These are phyloP conservation scores for Osmozyma mogii DNA, from an alignment of 805 yeast species.

Conservation along the genomic window DNA sequence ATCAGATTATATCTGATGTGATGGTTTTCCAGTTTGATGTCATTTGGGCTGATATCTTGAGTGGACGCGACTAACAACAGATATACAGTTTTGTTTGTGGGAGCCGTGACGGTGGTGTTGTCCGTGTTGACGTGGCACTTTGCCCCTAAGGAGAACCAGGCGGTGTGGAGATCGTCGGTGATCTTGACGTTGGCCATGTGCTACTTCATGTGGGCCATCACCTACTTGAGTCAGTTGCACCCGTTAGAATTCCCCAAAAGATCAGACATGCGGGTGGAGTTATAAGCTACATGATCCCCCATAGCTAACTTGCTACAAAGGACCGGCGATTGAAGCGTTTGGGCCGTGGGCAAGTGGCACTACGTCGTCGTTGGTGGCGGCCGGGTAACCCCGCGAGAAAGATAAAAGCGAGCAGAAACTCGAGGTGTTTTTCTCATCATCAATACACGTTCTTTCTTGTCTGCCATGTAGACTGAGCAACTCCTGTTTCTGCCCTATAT, in stretches of 20 bases:
- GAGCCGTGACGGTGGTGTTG: slow-evolving; percentile 48
- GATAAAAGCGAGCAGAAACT: slow-evolving; percentile 5
- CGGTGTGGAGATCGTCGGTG: slow-evolving; percentile 40
- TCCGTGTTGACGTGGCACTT: slow-evolving; percentile 71
- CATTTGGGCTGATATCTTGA: too few relatives aligned
- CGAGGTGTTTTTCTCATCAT: slow-evolving; percentile 1
- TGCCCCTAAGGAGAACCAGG: slow-evolving; percentile 72
- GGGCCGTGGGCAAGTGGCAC: background rate
- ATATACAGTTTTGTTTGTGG: slow-evolving; percentile 62
- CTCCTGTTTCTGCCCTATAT: slow-evolving; percentile 18
- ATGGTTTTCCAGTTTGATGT: too few relatives aligned
- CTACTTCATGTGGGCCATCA: slow-evolving; percentile 87
- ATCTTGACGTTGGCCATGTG: slow-evolving; percentile 68
- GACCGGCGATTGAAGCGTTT: background rate
- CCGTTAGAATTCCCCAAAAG: slow-evolving; percentile 89
- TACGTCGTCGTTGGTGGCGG: background rate
- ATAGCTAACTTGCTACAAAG: background rate
- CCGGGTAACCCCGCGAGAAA: slow-evolving; percentile 4
- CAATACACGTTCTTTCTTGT: background rate
- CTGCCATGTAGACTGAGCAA: slow-evolving; percentile 2
- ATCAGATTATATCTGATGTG: too few relatives aligned
- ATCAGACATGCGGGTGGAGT: slow-evolving; percentile 81
- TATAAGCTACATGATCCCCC: background rate
- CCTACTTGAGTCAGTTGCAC: slow-evolving; percentile 80
- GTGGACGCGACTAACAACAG: slow-evolving; percentile 35